Percentiles rank a stretch among this genome's conserved stretches.
phyloP scores from a whole-genome alignment of 2,329 filamentous ascomycete species.

The Colletotrichum magnum region DNA sequence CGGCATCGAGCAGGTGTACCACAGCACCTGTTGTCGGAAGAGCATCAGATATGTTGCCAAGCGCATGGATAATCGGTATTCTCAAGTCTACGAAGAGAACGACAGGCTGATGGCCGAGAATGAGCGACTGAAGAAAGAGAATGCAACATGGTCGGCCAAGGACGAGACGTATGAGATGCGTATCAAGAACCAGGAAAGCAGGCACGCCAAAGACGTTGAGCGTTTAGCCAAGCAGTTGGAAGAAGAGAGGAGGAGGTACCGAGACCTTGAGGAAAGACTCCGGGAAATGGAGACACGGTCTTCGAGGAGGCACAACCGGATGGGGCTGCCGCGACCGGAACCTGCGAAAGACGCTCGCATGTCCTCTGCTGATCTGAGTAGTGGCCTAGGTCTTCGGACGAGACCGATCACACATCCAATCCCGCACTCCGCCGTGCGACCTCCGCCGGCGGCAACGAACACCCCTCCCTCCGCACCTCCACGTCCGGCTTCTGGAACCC shows the following conservation, averaged over 20 bases:
- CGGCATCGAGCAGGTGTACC: constrained; percentile 63
- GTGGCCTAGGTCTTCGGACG: not conserved
- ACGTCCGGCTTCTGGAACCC: not conserved
- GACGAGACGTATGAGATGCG: constrained; percentile 57
- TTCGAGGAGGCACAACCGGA: not conserved
- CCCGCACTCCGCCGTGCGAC: not conserved
- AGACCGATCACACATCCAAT: constrained; percentile 20
- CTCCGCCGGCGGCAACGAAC: not conserved
- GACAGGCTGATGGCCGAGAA: constrained; percentile 51
- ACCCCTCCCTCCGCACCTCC: not conserved
- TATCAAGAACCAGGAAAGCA: constrained; percentile 53
- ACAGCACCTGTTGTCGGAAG: constrained; percentile 60
- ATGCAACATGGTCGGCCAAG: constrained; percentile 54
- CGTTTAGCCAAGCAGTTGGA: constrained; percentile 53
- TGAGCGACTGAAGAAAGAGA: constrained; percentile 49
- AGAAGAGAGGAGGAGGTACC: constrained; percentile 52
- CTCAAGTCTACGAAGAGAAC: constrained; percentile 34
- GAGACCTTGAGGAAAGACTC: constrained; percentile 47
- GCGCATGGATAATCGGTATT: constrained; percentile 54
- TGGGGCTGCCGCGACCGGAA: constrained; percentile 38
- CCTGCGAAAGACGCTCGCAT: constrained; percentile 11
- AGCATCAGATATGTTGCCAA: constrained; percentile 51
- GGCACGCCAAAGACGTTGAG: constrained; percentile 50
- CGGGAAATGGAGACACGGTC: constrained; percentile 41
- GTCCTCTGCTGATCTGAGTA: not conserved